Conservation (phyloP, 140 eudicot species). For the Anethum foeniculum region DNA sequence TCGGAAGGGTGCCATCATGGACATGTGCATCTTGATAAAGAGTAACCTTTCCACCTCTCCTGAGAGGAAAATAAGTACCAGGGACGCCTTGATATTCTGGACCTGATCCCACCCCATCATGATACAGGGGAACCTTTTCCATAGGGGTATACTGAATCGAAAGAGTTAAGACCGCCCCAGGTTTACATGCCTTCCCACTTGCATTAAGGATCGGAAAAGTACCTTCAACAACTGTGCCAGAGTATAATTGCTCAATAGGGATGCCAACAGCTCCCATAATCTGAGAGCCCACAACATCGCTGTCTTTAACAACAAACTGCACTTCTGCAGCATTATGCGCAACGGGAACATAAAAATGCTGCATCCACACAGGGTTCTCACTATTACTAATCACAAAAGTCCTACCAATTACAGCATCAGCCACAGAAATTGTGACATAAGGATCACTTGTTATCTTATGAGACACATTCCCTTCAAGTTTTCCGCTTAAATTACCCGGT, state of each 20-base stretch:
- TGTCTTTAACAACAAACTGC: conserved; percentile 82
- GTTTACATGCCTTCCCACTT: conserved; percentile 58
- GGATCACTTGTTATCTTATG: conserved; percentile 76
- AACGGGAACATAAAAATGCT: conserved; percentile 66
- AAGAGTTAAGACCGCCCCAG: conserved; percentile 55
- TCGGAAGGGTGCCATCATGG: conserved; percentile 37
- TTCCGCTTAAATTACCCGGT: conserved; percentile 18
- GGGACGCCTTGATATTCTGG: conserved; percentile 30
- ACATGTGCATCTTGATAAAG: conserved; percentile 73
- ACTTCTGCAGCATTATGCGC: conserved; percentile 79
- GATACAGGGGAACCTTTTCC: conserved; percentile 45
- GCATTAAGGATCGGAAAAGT: conserved; percentile 57
- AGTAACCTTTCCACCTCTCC: conserved; percentile 58
- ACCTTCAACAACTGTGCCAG: conserved; percentile 41
- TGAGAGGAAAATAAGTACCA: conserved; percentile 47
- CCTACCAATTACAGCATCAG: conserved; percentile 59
- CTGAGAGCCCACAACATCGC: conserved; percentile 76
- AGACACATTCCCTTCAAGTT: conserved; percentile 26
- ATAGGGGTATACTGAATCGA: conserved; percentile 69
- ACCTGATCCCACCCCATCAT: conserved; percentile 59
- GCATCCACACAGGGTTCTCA: conserved; percentile 87
- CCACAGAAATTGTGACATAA: conserved; percentile 63
- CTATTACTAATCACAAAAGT: conserved; percentile 63
- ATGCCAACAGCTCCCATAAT: conserved; percentile 83
- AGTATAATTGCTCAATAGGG: conserved; percentile 41